Conservation (phyloP, 768 basidiomycete genomes). For the Lactarius vividus region DNA sequence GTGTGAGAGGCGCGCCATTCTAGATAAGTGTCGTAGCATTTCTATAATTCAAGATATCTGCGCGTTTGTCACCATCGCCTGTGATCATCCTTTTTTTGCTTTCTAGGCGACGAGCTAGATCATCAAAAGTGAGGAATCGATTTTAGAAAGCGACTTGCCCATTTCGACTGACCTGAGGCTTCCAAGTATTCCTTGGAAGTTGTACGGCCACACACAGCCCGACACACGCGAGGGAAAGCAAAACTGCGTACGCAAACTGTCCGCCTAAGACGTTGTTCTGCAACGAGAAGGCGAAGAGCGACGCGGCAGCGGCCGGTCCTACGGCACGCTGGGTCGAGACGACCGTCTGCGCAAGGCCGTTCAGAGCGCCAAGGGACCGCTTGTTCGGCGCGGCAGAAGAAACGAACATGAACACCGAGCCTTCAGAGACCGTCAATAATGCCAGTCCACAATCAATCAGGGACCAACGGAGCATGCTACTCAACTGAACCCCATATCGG, state of each 20-base stretch:
- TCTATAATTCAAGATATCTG: too few relatives aligned
- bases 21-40: too few relatives aligned
- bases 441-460: neutral
- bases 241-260: slow-evolving; percentile 38
- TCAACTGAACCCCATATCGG: neutral
- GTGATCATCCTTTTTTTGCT: too few relatives aligned
- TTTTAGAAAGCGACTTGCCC: neutral
- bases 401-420: slow-evolving; percentile 34
- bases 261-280: slow-evolving; percentile 46
- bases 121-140: neutral
- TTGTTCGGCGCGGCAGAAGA: slow-evolving; percentile 34
- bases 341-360: slow-evolving; percentile 41
- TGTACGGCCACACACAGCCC: neutral
- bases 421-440: neutral
- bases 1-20: too few relatives aligned
- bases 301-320: slow-evolving; percentile 30
- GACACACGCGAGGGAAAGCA: slow-evolving; percentile 6
- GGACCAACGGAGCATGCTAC: neutral
- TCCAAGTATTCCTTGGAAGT: neutral
- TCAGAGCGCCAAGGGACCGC: slow-evolving; percentile 40
- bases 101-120: neutral
- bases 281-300: slow-evolving; percentile 53
- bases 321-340: slow-evolving; percentile 48
- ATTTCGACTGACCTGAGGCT: neutral
- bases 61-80: too few relatives aligned